A percentile compares a stretch with the other conserved stretches of the same genome.
Conservation (phyloP, 2,329 filamentous ascomycete genomes). For the Clonostachys rhizophaga region DNA sequence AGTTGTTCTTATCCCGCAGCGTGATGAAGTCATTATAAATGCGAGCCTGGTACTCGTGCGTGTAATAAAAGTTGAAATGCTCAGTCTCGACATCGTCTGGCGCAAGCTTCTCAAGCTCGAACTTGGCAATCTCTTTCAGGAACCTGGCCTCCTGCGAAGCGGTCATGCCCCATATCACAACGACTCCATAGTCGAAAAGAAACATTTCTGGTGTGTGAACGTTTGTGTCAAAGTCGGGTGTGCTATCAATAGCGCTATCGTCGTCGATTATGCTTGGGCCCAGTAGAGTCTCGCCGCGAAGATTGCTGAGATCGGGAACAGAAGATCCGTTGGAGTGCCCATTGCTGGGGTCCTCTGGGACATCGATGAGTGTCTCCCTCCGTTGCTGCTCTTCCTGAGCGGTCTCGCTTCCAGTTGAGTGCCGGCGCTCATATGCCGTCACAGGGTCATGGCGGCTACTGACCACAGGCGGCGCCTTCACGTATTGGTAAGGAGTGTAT, state of each 20-base stretch:
- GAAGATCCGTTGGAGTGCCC: slow-evolving; percentile 4
- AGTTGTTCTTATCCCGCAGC: slow-evolving; percentile 86
- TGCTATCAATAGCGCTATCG: slow-evolving; percentile 32
- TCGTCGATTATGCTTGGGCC: slow-evolving; percentile 25
- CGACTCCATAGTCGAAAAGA: slow-evolving; percentile 94
- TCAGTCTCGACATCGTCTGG: slow-evolving; percentile 91
- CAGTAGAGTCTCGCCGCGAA: slow-evolving; percentile 23
- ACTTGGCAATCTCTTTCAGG: slow-evolving; percentile 89
- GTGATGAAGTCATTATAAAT: slow-evolving; percentile 99
- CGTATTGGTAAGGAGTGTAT: slow-evolving; percentile 89
- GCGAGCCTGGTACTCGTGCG: slow-evolving; percentile 91
- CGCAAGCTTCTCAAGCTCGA: slow-evolving; percentile 84
- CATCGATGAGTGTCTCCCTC: slow-evolving; percentile 15
- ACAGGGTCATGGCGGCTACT: slow-evolving; percentile 24
- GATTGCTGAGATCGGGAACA: slow-evolving; percentile 10
- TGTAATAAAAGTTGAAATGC: slow-evolving; percentile 99
- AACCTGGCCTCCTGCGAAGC: slow-evolving; percentile 85
- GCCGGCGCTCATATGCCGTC: slow-evolving; percentile 59
- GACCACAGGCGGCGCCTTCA: slow-evolving; percentile 23
- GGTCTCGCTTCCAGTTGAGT: slow-evolving; percentile 67
- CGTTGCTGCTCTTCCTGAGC: slow-evolving; percentile 32
- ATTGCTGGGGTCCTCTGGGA: neutral
- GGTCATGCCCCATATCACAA: slow-evolving; percentile 98
- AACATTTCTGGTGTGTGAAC: slow-evolving; percentile 94
- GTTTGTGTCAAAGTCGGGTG: slow-evolving; percentile 75